A percentile compares a stretch with the other conserved stretches of the same genome.
Evolutionary conservation across 106 monocot species (phyloP).

Genomic region (Dendrobium catenatum): DNA sequence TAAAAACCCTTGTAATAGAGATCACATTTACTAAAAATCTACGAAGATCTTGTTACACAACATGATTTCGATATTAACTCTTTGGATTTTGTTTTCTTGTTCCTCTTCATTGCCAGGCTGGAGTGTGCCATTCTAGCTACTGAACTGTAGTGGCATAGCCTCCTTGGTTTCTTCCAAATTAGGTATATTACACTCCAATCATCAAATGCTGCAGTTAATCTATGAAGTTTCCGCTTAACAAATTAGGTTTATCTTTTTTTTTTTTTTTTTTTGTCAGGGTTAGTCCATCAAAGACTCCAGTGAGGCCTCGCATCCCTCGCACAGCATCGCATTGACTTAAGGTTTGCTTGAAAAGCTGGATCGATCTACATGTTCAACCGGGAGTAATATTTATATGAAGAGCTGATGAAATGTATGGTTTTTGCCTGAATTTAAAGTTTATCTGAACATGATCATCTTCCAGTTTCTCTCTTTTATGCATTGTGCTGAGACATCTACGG

Average conservation of each 20-base stretch:
- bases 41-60: too few species aligned
- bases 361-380: background rate
- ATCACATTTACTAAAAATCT: too few species aligned
- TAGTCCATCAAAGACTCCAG: conserved; percentile 69
- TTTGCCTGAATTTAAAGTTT: background rate
- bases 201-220: background rate
- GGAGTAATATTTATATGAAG: background rate
- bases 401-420: conserved; percentile 3
- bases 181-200: conserved; percentile 18
- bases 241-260: background rate
- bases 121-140: conserved; percentile 48
- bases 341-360: background rate
- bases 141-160: conserved; percentile 54
- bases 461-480: background rate
- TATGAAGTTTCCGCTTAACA: background rate
- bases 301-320: conserved; percentile 34
- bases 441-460: conserved; percentile 4
- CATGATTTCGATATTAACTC: too few species aligned
- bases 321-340: conserved; percentile 11
- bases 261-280: conserved; percentile 27
- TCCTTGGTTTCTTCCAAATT: conserved; percentile 47
- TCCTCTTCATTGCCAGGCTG: conserved; percentile 22
- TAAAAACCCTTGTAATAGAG: too few species aligned
- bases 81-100: background rate
- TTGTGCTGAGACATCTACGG: conserved; percentile 1